Evolutionary conservation across 2,329 filamentous ascomycete species (phyloP), one percentile per base, ranked within the genome.

Genomic region (Exophiala mesophila): DNA sequence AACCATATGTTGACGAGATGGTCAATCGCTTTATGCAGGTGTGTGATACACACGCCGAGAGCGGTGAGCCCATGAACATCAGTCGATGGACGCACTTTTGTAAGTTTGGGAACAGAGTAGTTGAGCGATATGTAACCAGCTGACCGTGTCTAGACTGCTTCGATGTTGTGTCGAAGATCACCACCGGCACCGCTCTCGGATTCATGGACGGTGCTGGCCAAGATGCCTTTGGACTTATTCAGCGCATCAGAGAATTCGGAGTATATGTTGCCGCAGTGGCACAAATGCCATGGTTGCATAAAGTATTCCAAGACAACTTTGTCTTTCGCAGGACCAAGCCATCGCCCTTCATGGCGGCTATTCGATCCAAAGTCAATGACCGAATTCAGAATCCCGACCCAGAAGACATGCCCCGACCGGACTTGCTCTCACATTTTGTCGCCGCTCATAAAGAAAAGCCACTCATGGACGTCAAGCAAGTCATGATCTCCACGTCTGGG

Each of bases 1-100:
- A 92, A 57, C 83, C 85, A 1, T 82, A 87, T 23, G 84, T 90
- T 23, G 83, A 87, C 59, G 82, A 79, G 53, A 87, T 83, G 1
- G 81, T 83, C 0, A 75, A 77, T 49, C 65, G 84, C 2, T 89
- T 88, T 59, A 33, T 40, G 30, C 20, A 41, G 5, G 36, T 39
- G 5, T 45, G 41, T 9, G 52, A 65, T 9, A 59, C 69, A 4
- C 58, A 64, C 20, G 41, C 36, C 15, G 6, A 18, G 5, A 24
- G 29, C 12, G 12, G 13, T 7, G 26, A n/a, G 15, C 30, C 41
- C 9, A 39, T 45, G 36, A 45, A 45, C 23, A 17, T 45, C 9
- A 45, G 41, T 17, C 15, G 19, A n/a, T 45, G 41, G 41, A 34
- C 28, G 12, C 21, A 45, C 5, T 45, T 34, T 13, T 45, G 41